A percentile compares a stretch with the other conserved stretches of the same genome.
Conservation (phyloP, 2,329 filamentous ascomycete species). For the Monosporascus sp. region DNA sequence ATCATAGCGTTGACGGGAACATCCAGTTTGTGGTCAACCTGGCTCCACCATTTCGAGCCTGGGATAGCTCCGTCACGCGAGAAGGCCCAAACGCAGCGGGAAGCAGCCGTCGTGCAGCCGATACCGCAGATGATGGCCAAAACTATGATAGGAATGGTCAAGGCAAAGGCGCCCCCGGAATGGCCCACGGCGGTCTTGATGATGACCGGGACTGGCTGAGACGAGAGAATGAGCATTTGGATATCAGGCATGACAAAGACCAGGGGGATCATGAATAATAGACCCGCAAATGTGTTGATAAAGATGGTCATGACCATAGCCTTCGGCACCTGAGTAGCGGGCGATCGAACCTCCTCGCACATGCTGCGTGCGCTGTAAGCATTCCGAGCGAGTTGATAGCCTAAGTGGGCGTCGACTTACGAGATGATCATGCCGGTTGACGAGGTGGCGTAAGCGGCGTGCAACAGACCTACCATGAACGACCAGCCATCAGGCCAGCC, state of each 20-base stretch:
- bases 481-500: constrained; percentile 69
- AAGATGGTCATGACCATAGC: constrained; percentile 65
- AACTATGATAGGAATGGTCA: constrained; percentile 60
- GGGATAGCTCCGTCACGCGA: constrained; percentile 66
- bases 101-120: constrained; percentile 64
- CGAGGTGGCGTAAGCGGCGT: constrained; percentile 69
- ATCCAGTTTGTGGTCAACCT: constrained; percentile 56
- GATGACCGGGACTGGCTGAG: constrained; percentile 61
- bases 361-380: constrained; percentile 41
- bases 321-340: constrained; percentile 63
- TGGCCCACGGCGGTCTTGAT: constrained; percentile 58
- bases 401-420: constrained; percentile 39
- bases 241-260: constrained; percentile 65
- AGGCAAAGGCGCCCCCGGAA: constrained; percentile 54
- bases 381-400: constrained; percentile 8
- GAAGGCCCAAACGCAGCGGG: constrained; percentile 65
- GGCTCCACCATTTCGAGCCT: constrained; percentile 54
- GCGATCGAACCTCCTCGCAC: constrained; percentile 67
- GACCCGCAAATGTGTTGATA: constrained; percentile 61
- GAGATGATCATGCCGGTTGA: constrained; percentile 77
- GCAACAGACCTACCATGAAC: constrained; percentile 66
- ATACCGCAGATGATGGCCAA: constrained; percentile 63
- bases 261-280: constrained; percentile 64
- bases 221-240: constrained; percentile 44
- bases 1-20: constrained; percentile 69